Conservation (phyloP, 129 eudicot species). For the Chrysanthemum lavandulifolium region DNA sequence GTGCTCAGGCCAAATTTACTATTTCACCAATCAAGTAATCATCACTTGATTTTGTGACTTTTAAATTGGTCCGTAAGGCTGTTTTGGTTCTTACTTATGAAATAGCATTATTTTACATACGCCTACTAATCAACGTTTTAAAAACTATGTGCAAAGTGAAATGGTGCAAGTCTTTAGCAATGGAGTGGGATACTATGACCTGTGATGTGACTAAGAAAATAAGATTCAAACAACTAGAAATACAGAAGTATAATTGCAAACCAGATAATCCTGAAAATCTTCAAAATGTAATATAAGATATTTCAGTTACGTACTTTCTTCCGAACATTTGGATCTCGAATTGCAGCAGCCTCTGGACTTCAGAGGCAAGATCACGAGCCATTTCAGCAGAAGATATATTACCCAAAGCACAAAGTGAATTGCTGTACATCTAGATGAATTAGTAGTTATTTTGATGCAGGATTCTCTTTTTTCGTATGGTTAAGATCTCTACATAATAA, state of each 20-base stretch:
- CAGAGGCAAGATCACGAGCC: conserved; percentile 99
- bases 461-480: no score
- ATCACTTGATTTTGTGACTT: not conserved
- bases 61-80: not conserved
- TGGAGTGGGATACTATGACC: not conserved
- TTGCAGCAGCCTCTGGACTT: conserved; percentile 89
- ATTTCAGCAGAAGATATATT: conserved; percentile 65
- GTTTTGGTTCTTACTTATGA: conserved; percentile 1
- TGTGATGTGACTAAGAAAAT: not conserved
- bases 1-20: not conserved
- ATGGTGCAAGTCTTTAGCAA: not conserved
- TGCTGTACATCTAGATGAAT: no score
- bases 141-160: not conserved
- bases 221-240: no score
- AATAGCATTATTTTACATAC: not conserved
- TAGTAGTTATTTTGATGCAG: no score
- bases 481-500: not conserved
- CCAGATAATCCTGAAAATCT: not conserved
- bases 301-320: conserved; percentile 72
- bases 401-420: conserved; percentile 4
- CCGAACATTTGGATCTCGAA: conserved; percentile 97
- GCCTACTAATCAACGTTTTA: not conserved
- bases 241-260: no score
- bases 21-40: conserved; percentile 6
- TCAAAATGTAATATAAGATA: not conserved